Evolutionary conservation across 441 rosid genomes (phyloP), one percentile per base, ranked within the genome.

Genomic region (Jatropha multifida): DNA sequence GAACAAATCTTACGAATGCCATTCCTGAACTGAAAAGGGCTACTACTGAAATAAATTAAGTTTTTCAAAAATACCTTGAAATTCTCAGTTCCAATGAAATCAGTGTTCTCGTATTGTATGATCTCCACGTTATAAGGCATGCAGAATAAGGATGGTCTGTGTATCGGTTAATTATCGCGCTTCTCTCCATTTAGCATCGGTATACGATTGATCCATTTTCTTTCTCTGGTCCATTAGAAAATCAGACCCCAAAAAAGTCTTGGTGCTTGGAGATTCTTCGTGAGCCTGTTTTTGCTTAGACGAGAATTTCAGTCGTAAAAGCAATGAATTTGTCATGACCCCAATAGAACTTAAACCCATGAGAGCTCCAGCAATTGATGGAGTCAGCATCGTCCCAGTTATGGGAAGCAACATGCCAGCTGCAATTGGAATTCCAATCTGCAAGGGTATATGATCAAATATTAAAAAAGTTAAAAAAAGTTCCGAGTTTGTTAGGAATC

Each of bases 281-380:
- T 76, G 11, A 40, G 64, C 67, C 46, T 69, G 82, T 58, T 69
- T 80, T 61, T 85, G 88, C 80, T 84, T 85, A 0, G 89, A 82
- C 82, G 87, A 85, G 80, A 90, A 90, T 82, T 80, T 90, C 55
- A 89, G 77, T 77, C 95, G 87, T 79, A 93, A 77, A 70, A 92
- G 89, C 85, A 96, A 80, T 6, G 98, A 93, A 76, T 96, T 93
- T 65, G 97, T 79, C 98, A 92, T 91, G 80, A 93, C 99, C 12
- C 98, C 97, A 0, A 96, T 79, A 26, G 99, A 96, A 83, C 98
- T 96, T 74, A 96, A 84, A 72, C 99, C 98, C 98, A 96, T 96
- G 12, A 93, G 97, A 56, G 92, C 99, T 74, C 99, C 97, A 0
- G 99, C 97, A 56, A 96, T 96, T 55, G 97, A 93, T 69, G 99